These are phyloP conservation scores for Biscutella auriculata DNA, from an alignment of 441 rosid species.

Conservation along the genomic window DNA sequence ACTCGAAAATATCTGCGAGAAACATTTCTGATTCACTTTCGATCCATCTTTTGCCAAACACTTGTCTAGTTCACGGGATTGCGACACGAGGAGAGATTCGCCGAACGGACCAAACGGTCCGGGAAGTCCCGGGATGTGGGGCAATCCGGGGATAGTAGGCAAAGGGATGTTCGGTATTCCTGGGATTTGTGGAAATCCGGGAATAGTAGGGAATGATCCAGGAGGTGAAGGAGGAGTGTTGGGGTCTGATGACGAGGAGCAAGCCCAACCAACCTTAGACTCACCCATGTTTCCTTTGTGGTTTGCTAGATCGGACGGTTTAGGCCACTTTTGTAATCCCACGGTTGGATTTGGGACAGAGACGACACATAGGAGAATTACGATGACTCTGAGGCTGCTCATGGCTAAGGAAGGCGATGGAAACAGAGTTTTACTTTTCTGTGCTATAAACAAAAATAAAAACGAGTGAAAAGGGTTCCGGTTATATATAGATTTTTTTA, in stretches of 20 bases:
- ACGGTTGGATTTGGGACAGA: constrained; percentile 10
- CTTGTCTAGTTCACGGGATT: constrained; percentile 11
- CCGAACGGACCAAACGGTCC: background rate
- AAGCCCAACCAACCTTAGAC: constrained; percentile 19
- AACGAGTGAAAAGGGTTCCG: background rate
- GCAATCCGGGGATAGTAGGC: background rate
- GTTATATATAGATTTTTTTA: constrained; percentile 10
- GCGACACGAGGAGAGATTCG: constrained; percentile 15
- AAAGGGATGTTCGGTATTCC: background rate
- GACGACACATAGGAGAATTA: constrained; percentile 10
- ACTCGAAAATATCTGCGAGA: constrained; percentile 20
- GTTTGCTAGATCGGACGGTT: constrained; percentile 16
- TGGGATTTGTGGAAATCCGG: background rate
- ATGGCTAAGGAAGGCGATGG: constrained; percentile 5
- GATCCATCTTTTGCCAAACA: constrained; percentile 12
- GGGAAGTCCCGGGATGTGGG: background rate
- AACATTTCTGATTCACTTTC: constrained; percentile 11
- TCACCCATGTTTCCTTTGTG: constrained; percentile 5
- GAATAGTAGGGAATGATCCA: constrained; percentile 7
- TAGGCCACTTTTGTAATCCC: constrained; percentile 16
- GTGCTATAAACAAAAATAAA: background rate
- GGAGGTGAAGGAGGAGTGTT: constrained; percentile 16
- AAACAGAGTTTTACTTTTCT: background rate
- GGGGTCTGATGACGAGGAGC: constrained; percentile 4
- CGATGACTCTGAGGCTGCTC: constrained; percentile 3